A percentile compares a stretch with the other conserved stretches of the same genome.
These are phyloP conservation scores for Russula brevipes DNA, from an alignment of 768 basidiomycete genomes.

Conservation along the genomic window DNA sequence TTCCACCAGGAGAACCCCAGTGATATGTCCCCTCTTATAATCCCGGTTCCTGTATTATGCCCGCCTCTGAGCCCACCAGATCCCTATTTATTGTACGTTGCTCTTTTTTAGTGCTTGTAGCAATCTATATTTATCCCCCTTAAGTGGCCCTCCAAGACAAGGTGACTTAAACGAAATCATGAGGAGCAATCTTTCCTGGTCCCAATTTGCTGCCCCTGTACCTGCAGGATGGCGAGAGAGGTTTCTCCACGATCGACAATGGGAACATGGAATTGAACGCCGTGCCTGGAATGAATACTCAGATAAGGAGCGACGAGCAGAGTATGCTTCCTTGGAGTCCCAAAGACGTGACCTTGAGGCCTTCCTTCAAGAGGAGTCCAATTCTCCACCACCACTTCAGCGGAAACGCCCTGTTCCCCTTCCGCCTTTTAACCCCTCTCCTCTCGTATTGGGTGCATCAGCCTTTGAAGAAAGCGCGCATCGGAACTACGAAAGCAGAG, in stretches of 20 bases:
- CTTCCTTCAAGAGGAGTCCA: neutral
- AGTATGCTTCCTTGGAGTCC: slow-evolving; percentile 9
- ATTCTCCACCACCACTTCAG: slow-evolving; percentile 3
- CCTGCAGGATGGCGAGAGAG: slow-evolving; percentile 18
- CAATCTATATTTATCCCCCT: neutral
- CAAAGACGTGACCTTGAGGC: slow-evolving; percentile 8
- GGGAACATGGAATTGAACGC: slow-evolving; percentile 9
- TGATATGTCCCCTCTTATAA: slow-evolving; percentile 9
- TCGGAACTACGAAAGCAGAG: neutral
- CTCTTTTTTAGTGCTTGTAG: neutral
- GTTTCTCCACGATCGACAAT: slow-evolving; percentile 7
- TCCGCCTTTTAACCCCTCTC: neutral
- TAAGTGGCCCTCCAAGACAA: slow-evolving; percentile 13
- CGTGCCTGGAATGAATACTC: slow-evolving; percentile 10
- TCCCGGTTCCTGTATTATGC: slow-evolving; percentile 8
- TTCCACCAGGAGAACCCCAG: slow-evolving; percentile 12
- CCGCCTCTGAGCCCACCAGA: slow-evolving; percentile 4
- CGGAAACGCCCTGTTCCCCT: slow-evolving; percentile 9
- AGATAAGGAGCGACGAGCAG: slow-evolving; percentile 5
- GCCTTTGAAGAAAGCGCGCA: neutral
- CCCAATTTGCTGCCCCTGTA: slow-evolving; percentile 15
- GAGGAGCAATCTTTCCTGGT: slow-evolving; percentile 16
- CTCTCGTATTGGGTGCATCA: neutral
- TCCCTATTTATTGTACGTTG: slow-evolving; percentile 14
- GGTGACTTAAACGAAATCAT: slow-evolving; percentile 13